A percentile compares a stretch with the other conserved stretches of the same genome.
phyloP scores from a whole-genome alignment of 225 moss, liverwort and hornwort genomes.

The Physcomitrium patens region DNA sequence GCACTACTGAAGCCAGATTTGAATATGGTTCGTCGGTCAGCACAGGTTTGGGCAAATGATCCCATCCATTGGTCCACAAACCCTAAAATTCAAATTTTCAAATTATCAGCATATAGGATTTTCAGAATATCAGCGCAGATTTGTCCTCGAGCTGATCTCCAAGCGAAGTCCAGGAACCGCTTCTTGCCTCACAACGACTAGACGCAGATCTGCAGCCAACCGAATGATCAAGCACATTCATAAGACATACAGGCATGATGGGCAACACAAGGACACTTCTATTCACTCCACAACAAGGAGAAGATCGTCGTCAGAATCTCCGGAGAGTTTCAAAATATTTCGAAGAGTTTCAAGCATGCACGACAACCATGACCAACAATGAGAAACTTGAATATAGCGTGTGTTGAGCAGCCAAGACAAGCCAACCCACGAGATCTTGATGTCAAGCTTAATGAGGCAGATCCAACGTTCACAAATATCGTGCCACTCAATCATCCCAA shows the following conservation, averaged over 20 bases:
- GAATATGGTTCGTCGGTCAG: background rate
- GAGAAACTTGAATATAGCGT: background rate
- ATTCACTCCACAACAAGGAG: background rate
- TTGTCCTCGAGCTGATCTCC: background rate
- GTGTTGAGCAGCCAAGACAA: background rate
- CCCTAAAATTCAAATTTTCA: slow-evolving; percentile 14
- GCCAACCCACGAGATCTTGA: background rate
- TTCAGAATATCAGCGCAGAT: background rate
- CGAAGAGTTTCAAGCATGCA: background rate
- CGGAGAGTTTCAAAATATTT: background rate
- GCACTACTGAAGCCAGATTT: background rate
- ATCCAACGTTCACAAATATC: background rate
- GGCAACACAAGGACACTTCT: background rate
- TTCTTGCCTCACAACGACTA: background rate
- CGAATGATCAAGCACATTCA: slow-evolving; percentile 5
- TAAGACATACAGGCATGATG: background rate
- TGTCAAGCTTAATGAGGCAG: background rate
- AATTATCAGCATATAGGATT: too few species aligned
- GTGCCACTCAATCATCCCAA: background rate
- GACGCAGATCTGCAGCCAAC: slow-evolving; percentile 23
- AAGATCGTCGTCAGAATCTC: background rate
- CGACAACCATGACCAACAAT: background rate
- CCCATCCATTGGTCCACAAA: slow-evolving; percentile 7
- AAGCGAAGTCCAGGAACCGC: background rate
- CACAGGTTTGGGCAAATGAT: background rate